Base-by-base conservation (phyloP, 2,329 filamentous ascomycete genomes). In the Fusarium sulawesiense region DNA sequence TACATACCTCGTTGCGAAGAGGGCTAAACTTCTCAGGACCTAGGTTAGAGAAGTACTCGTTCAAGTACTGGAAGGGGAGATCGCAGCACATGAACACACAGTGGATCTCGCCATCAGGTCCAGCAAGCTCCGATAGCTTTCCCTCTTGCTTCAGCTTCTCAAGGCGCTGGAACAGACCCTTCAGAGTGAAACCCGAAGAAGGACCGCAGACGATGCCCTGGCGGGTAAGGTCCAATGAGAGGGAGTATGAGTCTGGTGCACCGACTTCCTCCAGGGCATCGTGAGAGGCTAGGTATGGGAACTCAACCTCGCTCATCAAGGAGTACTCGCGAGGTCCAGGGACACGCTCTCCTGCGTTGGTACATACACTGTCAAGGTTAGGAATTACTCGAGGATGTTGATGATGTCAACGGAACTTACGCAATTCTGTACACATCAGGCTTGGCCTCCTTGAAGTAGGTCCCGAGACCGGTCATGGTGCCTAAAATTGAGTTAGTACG, bases 81-180 rank as follows among this genome's bases (percentile, higher is more conserved):
- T 90, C 88, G 63, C 87, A 88, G 76, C 87, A 90, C 32, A 89
- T 78, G 75, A 90, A 90, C 4, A 88, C 86, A 47, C 85, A 87
- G 55, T 85, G 79, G 12, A 84, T 80, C 80, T 83, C 78, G 4
- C 84, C 83, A 47, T 83, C 79, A 3, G 79, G 76, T 4, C 83
- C 83, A 6, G 82, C 79, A 12, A 88, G 75, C n/a, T 83, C 77
- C 3, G 76, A 61, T 7, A 88, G 75, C 0, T 77, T 83, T 3
- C 82, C 83, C 0, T 80, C 80, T 1, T 77, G 74, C 73, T 87
- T 88, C 20, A 77, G 76, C 66, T 83, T 84, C 57, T 81, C 79
- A 4, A 89, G 73, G 60, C 83, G 83, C 51, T 86, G 81, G 64
- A 84, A 81, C 13, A 86, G 75, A 18, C 87, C 86, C 55, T 84